Base-by-base conservation (phyloP, 129 eudicot species). In the Flaveria ramosissima region DNA sequence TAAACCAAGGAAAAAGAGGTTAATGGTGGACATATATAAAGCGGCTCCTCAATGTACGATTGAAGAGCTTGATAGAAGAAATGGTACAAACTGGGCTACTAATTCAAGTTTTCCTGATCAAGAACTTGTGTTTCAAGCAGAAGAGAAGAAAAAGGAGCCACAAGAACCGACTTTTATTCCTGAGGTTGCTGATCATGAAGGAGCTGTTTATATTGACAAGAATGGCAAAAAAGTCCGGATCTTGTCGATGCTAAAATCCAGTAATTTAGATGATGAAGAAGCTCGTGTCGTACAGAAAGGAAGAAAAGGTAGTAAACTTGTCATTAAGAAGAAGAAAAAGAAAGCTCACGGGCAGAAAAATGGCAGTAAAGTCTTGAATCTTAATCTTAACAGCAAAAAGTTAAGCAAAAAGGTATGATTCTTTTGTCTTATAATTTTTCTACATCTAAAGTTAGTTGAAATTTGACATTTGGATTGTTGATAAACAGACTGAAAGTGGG, bases 31-130 rank as follows among this genome's bases (percentile, higher is more conserved):
- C 65, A 77, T 93, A 0, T 93, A 84, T 80, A 83, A 52, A 74
- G 85, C 90, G 1, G 97, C 98, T n/a, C 83, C 27, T 12, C 72
- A 16, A 69, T 88, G 96, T 80, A 93, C 98, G 0, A 20, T 93
- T 70, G 96, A 93, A 80, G 97, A 93, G 76, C 96, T 93, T 75
- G 98, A 93, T 60, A 81, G 82, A 74, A 84, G 98, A 77, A 93
- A 93, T 32, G 97, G 97, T 12, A 85, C 95, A 20, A 85, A 77
- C 51, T 87, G 92, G 97, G 96, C 98, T 27, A 78, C 83, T 14
- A 84, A 77, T 63, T 78, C 86, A 7, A 80, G 69, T 68, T 73
- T 78, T 76, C 80, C 90, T 48, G 78, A 68, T 79, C 86, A 74
- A 67, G 84, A 88, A 61, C 20, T 74, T 72, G 84, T 85, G 75